A percentile compares a stretch with the other conserved stretches of the same genome.
Evolutionary conservation across 1,284 basidiomycete species (phyloP).

Genomic region (Sphagnurus paluster): DNA sequence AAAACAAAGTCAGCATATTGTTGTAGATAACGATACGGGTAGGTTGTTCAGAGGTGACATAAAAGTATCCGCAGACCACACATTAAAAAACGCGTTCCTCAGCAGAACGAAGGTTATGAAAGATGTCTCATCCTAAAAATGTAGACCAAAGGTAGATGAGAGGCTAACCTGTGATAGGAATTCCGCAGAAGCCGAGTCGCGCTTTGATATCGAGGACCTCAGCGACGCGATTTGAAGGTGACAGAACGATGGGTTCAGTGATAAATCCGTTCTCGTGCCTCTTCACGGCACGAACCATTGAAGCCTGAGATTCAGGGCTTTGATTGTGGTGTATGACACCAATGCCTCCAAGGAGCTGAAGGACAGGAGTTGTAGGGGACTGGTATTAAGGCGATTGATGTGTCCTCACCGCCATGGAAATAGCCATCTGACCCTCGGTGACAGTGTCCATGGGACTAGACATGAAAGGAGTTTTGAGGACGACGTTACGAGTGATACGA

Average conservation of each 20-base stretch:
- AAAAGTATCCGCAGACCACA: conserved; percentile 69
- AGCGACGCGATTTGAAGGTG: conserved; percentile 77
- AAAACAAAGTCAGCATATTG: conserved; percentile 13
- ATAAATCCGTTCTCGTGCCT: conserved; percentile 99
- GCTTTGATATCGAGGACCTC: conserved; percentile 95
- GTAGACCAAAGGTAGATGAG: conserved; percentile 4
- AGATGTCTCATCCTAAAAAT: conserved; percentile 47
- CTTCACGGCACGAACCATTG: conserved; percentile 97
- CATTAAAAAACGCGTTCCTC: conserved; percentile 64
- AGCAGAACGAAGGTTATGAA: conserved; percentile 88
- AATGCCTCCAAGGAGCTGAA: conserved; percentile 89
- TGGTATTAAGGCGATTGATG: conserved; percentile 20
- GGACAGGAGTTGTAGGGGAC: conserved; percentile 23
- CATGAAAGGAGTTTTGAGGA: conserved; percentile 94
- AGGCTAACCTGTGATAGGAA: conserved; percentile 91
- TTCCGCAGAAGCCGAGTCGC: conserved; percentile 92
- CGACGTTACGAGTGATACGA: conserved; percentile 88
- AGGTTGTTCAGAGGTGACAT: conserved; percentile 36
- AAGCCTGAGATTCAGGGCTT: conserved; percentile 83
- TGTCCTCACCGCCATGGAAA: conserved; percentile 80
- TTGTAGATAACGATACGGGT: conserved; percentile 11
- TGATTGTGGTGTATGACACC: conserved; percentile 99
- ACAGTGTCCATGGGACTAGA: conserved; percentile 99
- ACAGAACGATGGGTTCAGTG: conserved; percentile 88
- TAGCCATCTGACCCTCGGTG: conserved; percentile 97